Base-by-base conservation (phyloP, 1,284 basidiomycete genomes). In the Moniliophthora roreri region DNA sequence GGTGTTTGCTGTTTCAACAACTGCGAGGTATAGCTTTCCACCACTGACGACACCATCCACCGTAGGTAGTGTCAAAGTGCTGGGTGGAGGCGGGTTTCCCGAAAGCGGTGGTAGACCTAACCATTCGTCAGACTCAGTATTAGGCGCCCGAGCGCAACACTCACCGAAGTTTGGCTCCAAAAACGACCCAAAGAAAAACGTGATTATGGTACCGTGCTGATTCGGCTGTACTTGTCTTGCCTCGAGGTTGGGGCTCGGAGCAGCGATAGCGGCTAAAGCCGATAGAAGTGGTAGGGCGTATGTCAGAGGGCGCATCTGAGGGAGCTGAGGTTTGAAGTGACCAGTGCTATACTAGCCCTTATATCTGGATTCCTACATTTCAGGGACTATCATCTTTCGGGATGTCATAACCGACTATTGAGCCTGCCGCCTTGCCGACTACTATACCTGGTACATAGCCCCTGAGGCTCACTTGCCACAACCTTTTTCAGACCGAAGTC, bases 141-240 rank as follows among this genome's bases (percentile, higher is more conserved):
- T 42, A 15, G n/a, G 11, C 13, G 34, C 20, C 7, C 11, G 5
- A 13, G 23, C 7, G 40, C 20, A 16, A 3, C 5, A 52, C 48
- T 26, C 13, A 62, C 61, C 61, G 40, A 63, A 63, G 45, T 63
- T 63, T 3, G 48, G 48, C 11, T 58, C 50, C 32, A 61, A 47
- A 42, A 46, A 63, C 11, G 39, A 0, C 10, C 61, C 61, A 26
- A 58, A 60, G 50, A 55, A 61, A 40, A 56, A 52, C 15, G 21
- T 23, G 20, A 41, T 42, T 37, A 63, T 50, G 2, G 55, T 57
- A 26, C 61, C 61, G 21, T 58, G 59, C 35, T 57, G 23, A 16
- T 23, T 7, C 13, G 20, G 37, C 28, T 41, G 20, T 26, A 32
- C 37, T 28, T 24, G 20, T 11, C 26, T 13, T 20, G 26, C 38